A percentile compares a stretch with the other conserved stretches of the same genome.
Evolutionary conservation across 176 grass and related monocot genomes (phyloP).

Genomic region (Phoenix dactylifera): DNA sequence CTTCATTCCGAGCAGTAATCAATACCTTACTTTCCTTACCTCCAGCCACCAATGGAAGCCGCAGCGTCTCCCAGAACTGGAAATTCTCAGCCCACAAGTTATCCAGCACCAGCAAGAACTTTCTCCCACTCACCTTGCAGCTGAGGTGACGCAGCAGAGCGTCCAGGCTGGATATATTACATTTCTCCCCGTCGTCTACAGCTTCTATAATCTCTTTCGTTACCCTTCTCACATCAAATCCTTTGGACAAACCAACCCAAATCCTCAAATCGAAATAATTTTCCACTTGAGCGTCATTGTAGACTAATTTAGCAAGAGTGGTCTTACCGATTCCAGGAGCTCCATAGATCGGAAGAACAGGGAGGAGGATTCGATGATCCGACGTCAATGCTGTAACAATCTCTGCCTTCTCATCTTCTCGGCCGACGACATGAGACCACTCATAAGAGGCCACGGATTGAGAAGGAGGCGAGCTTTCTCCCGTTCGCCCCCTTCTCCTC

Average conservation of each 20-base stretch:
- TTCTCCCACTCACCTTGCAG: neutral
- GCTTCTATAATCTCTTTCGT: conserved; percentile 39
- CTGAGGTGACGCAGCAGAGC: conserved; percentile 27
- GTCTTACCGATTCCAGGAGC: conserved; percentile 47
- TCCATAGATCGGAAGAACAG: conserved; percentile 40
- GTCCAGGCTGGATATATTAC: conserved; percentile 23
- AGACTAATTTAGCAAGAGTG: conserved; percentile 30
- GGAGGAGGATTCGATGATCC: neutral
- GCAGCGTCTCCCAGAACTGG: conserved; percentile 39
- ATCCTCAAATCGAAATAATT: conserved; percentile 29
- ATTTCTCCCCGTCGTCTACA: conserved; percentile 4
- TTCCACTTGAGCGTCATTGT: neutral
- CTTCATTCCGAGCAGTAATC: conserved; percentile 38
- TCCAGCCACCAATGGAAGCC: conserved; percentile 17
- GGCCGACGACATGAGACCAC: conserved; percentile 2
- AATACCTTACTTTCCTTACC: conserved; percentile 34
- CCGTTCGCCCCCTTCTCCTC: no score
- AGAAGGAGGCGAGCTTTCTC: neutral
- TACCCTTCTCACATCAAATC: conserved; percentile 22
- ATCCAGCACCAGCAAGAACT: conserved; percentile 50
- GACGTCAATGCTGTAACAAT: conserved; percentile 21
- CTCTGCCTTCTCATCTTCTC: conserved; percentile 1
- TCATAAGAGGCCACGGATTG: neutral
- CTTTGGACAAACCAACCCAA: conserved; percentile 40
- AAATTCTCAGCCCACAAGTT: conserved; percentile 32